Evolutionary conservation across 1,139 yeast genomes (phyloP).

Genomic region (Geotrichum fermentans): DNA sequence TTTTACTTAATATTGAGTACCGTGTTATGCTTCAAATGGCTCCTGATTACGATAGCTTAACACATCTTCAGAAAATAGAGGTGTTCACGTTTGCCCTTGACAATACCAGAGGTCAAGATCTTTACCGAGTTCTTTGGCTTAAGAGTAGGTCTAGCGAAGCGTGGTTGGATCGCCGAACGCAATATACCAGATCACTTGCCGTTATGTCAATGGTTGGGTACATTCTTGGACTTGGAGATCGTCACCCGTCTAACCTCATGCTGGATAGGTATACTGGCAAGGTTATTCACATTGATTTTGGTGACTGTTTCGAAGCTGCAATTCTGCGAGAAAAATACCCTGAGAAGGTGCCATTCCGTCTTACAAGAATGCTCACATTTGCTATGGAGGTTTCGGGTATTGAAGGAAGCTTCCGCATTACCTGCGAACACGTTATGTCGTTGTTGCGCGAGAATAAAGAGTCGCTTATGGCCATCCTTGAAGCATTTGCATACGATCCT

Average conservation of each 20-base stretch:
- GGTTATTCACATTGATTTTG: slow-evolving; percentile 95
- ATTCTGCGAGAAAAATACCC: slow-evolving; percentile 94
- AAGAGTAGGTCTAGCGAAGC: slow-evolving; percentile 94
- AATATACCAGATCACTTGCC: slow-evolving; percentile 91
- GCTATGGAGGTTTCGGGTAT: slow-evolving; percentile 99
- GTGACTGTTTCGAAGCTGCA: slow-evolving; percentile 98
- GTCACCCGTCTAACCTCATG: slow-evolving; percentile 97
- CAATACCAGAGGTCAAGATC: slow-evolving; percentile 92
- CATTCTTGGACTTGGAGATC: slow-evolving; percentile 91
- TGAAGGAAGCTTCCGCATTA: slow-evolving; percentile 93
- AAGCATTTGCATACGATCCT: slow-evolving; percentile 98
- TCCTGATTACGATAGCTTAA: slow-evolving; percentile 88
- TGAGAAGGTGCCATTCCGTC: slow-evolving; percentile 94
- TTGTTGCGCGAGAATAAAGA: slow-evolving; percentile 90
- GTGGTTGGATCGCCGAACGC: slow-evolving; percentile 95
- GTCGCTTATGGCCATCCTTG: slow-evolving; percentile 94
- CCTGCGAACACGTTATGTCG: slow-evolving; percentile 96
- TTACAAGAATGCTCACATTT: slow-evolving; percentile 93
- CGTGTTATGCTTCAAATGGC: slow-evolving; percentile 97
- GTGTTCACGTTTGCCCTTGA: slow-evolving; percentile 94
- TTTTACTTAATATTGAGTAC: slow-evolving; percentile 85
- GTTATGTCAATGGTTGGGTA: slow-evolving; percentile 99
- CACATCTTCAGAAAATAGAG: slow-evolving; percentile 87
- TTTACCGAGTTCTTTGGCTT: slow-evolving; percentile 92
- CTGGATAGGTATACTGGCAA: slow-evolving; percentile 90